phyloP scores from a whole-genome alignment of 805 yeast species.

The Saturnispora dispora region DNA sequence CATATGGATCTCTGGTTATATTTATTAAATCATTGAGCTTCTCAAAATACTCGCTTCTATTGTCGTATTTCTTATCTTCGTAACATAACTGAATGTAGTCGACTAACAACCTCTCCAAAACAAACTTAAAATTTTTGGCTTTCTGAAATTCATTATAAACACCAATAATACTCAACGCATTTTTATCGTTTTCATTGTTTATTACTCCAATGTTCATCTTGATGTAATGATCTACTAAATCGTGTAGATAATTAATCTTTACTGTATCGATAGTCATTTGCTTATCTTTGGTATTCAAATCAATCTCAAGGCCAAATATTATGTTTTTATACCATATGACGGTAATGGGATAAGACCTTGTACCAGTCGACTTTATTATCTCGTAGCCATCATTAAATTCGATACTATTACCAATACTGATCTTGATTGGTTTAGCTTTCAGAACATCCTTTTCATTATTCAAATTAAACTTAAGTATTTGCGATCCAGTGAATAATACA shows the following conservation, averaged over 20 bases:
- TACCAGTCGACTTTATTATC: conserved; percentile 23
- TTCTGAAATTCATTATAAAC: conserved; percentile 31
- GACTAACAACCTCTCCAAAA: conserved; percentile 41
- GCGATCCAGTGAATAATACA: conserved; percentile 28
- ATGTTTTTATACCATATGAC: conserved; percentile 38
- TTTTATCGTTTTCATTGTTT: conserved; percentile 13
- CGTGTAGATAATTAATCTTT: conserved; percentile 36
- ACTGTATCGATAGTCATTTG: conserved; percentile 26
- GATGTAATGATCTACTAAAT: conserved; percentile 41
- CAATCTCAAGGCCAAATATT: conserved; percentile 42
- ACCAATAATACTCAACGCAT: conserved; percentile 21
- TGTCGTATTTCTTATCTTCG: conserved; percentile 26
- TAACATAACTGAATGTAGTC: conserved; percentile 26
- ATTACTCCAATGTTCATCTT: conserved; percentile 18
- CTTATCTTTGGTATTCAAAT: conserved; percentile 17
- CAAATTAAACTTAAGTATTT: conserved; percentile 25
- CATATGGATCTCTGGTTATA: conserved; percentile 25
- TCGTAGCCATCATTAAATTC: neutral
- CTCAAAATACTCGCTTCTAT: conserved; percentile 20
- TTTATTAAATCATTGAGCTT: conserved; percentile 26
- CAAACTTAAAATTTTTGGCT: conserved; percentile 38
- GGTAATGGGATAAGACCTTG: conserved; percentile 41
- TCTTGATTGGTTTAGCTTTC: conserved; percentile 22
- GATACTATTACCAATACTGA: conserved; percentile 27
- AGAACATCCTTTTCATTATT: conserved; percentile 17